Conservation (phyloP, 495 filamentous ascomycete genomes). For the Podospora tetraspora region DNA sequence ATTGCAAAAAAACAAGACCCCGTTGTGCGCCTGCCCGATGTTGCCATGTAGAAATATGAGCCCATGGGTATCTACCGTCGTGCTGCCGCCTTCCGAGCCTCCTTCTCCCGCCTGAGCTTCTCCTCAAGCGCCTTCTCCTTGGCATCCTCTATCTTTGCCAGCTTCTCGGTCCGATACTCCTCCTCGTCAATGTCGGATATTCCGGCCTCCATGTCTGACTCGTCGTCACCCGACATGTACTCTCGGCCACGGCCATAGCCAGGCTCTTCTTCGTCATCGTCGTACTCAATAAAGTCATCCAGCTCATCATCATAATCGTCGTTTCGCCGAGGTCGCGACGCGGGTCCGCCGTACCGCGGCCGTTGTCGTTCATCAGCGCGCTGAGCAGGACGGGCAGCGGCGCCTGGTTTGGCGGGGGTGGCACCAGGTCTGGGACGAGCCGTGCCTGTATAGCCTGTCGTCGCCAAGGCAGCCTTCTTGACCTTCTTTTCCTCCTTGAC, state of each 20-base stretch:
- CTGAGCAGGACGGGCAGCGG: constrained; percentile 16
- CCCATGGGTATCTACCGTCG: constrained; percentile 9
- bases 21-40: constrained; percentile 1
- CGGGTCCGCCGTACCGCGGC: constrained; percentile 24
- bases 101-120: constrained; percentile 42
- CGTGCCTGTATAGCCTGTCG: constrained; percentile 53
- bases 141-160: constrained; percentile 49
- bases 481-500: constrained; percentile 44
- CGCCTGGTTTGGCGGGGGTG: constrained; percentile 23
- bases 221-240: constrained; percentile 31
- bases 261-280: constrained; percentile 46
- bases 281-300: constrained; percentile 51
- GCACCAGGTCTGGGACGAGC: constrained; percentile 43
- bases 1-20: not conserved
- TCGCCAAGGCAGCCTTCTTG: constrained; percentile 53
- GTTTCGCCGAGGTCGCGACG: constrained; percentile 35
- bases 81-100: constrained; percentile 22
- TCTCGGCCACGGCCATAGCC: constrained; percentile 24
- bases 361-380: constrained; percentile 20
- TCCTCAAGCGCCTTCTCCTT: constrained; percentile 43
- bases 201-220: constrained; percentile 61
- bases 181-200: constrained; percentile 55
- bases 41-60: not conserved
- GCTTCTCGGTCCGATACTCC: constrained; percentile 45
- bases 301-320: constrained; percentile 53